These are phyloP conservation scores for Ulmus americana DNA, from an alignment of 331 rosid species.

Conservation along the genomic window DNA sequence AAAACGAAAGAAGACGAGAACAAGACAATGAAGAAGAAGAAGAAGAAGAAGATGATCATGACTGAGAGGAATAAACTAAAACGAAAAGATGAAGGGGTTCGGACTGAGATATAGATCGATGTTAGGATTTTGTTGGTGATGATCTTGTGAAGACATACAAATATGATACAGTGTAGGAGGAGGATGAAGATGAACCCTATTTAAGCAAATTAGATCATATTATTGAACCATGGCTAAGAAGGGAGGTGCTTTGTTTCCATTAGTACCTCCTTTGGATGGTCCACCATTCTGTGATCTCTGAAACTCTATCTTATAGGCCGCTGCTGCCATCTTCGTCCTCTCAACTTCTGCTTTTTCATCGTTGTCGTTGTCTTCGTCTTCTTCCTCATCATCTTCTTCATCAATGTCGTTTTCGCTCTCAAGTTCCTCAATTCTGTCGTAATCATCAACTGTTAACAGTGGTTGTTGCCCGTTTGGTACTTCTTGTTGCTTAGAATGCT, in stretches of 20 bases:
- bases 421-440: constrained; percentile 25
- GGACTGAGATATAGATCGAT: neutral
- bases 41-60: neutral
- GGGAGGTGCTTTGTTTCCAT: constrained; percentile 26
- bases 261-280: constrained; percentile 27
- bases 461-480: neutral
- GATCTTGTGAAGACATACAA: too few relatives aligned
- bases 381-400: constrained; percentile 27
- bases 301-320: constrained; percentile 32
- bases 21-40: neutral
- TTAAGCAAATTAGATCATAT: neutral
- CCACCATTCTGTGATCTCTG: constrained; percentile 30
- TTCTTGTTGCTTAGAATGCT: neutral
- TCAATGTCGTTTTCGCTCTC: constrained; percentile 18
- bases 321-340: constrained; percentile 3
- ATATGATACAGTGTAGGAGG: neutral
- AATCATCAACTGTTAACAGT: constrained; percentile 26
- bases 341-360: constrained; percentile 23
- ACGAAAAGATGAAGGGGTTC: neutral
- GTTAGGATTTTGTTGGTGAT: neutral
- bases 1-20: neutral
- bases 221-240: constrained; percentile 43
- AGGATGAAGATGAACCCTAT: neutral
- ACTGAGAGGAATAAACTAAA: neutral
- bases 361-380: constrained; percentile 14